Percentiles rank a stretch among this genome's conserved stretches.
phyloP scores from a whole-genome alignment of 352 stramenopile genomes.

The Phytophthora constricta region DNA sequence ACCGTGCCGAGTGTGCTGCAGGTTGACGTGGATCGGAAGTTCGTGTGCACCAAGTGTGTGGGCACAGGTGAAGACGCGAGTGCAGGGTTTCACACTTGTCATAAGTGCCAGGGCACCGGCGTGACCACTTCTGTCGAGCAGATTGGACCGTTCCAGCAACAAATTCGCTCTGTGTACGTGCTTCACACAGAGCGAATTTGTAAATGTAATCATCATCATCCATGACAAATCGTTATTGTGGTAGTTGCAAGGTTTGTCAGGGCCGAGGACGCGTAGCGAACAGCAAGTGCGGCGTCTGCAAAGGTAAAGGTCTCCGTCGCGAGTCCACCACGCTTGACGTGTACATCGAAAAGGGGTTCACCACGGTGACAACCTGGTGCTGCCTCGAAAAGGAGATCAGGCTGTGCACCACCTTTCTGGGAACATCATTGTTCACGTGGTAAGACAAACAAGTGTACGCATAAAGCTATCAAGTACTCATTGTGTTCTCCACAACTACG shows the following conservation, averaged over 20 bases:
- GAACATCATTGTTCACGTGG: conserved; percentile 12
- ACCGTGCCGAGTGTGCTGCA: neutral
- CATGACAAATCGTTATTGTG: neutral
- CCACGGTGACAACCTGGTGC: conserved; percentile 44
- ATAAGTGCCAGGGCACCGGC: conserved; percentile 45
- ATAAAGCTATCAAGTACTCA: too few relatives aligned
- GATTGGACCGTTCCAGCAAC: conserved; percentile 48
- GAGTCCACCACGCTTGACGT: conserved; percentile 36
- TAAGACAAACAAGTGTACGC: neutral
- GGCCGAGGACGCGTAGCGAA: conserved; percentile 46
- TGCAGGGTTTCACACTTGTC: conserved; percentile 49
- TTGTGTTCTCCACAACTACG: too few relatives aligned
- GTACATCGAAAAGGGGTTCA: conserved; percentile 38
- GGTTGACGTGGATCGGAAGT: conserved; percentile 24
- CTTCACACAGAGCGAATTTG: too few relatives aligned
- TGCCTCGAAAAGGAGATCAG: conserved; percentile 6
- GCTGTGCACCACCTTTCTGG: conserved; percentile 1
- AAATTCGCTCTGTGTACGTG: conserved; percentile 43
- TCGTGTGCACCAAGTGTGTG: conserved; percentile 51
- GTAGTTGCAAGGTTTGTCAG: conserved; percentile 49
- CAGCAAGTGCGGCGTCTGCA: conserved; percentile 41
- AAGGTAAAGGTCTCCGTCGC: conserved; percentile 30
- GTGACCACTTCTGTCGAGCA: conserved; percentile 40
- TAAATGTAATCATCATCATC: too few relatives aligned
- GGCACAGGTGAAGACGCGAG: conserved; percentile 43